A percentile compares a stretch with the other conserved stretches of the same genome.
Conservation (phyloP, 208 protist species). For the Leishmania mexicana region DNA sequence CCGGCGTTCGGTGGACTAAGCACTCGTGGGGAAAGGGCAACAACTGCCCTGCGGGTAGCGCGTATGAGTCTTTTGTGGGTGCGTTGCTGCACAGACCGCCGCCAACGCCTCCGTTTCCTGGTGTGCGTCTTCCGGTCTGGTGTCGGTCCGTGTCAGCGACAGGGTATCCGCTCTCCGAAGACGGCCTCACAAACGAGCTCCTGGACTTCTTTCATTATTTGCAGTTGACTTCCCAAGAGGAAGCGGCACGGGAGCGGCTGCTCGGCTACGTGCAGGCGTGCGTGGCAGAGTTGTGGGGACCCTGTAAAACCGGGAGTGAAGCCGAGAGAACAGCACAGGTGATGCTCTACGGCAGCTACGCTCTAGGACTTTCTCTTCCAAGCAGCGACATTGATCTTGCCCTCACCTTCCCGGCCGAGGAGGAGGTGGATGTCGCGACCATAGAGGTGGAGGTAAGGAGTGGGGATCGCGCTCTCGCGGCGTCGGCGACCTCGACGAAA, state of each 20-base stretch:
- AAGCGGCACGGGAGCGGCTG: constrained; percentile 26
- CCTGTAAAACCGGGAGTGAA: background rate
- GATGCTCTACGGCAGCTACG: constrained; percentile 65
- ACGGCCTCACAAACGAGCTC: constrained; percentile 48
- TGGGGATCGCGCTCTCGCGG: background rate
- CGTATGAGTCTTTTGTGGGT: too few species aligned
- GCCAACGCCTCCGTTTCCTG: constrained; percentile 2
- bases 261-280: constrained; percentile 26
- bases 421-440: background rate
- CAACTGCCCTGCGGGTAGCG: background rate
- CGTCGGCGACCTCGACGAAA: background rate
- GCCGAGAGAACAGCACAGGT: constrained; percentile 14
- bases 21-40: background rate
- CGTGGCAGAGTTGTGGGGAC: constrained; percentile 33
- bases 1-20: background rate
- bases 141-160: constrained; percentile 11
- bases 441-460: background rate
- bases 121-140: constrained; percentile 12
- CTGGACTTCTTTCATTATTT: constrained; percentile 47
- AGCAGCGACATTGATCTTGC: constrained; percentile 60
- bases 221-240: constrained; percentile 33
- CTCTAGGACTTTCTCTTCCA: constrained; percentile 60
- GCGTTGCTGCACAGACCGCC: background rate
- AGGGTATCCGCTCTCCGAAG: constrained; percentile 37
- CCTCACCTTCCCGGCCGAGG: constrained; percentile 26